Evolutionary conservation across 352 stramenopile species (phyloP).

Genomic region (Pythium myriotylum): DNA sequence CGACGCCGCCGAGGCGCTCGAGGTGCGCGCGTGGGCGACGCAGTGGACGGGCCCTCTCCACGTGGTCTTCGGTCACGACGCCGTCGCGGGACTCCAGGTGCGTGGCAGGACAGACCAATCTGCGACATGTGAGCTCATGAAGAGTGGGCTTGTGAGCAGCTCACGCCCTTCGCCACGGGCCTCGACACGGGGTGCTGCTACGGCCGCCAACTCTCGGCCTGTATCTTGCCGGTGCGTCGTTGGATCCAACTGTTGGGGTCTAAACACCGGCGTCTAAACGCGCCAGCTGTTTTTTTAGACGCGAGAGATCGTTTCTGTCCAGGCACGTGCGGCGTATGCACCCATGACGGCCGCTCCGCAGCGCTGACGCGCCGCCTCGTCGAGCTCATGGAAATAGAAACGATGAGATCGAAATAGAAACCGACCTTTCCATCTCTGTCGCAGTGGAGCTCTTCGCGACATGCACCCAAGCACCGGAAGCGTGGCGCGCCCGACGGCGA

Average conservation of each 20-base stretch:
- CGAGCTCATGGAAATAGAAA: conserved; percentile 29
- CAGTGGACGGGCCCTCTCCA: conserved; percentile 78
- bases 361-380: conserved; percentile 6
- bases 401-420: conserved; percentile 34
- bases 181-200: conserved; percentile 93
- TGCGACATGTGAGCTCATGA: background rate
- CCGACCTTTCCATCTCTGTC: conserved; percentile 11
- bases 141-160: too few relatives aligned
- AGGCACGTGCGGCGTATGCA: conserved; percentile 20
- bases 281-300: conserved; percentile 15
- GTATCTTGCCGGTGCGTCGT: conserved; percentile 77
- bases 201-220: conserved; percentile 81
- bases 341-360: conserved; percentile 4
- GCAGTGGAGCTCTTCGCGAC: too few relatives aligned
- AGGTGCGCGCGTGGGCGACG: conserved; percentile 67
- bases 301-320: conserved; percentile 24
- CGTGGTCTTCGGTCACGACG: conserved; percentile 93
- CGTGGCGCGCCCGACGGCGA: too few relatives aligned
- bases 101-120: background rate
- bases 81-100: conserved; percentile 79
- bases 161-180: conserved; percentile 82
- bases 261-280: background rate
- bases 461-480: too few relatives aligned
- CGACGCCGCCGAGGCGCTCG: conserved; percentile 30
- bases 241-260: background rate